A percentile compares a stretch with the other conserved stretches of the same genome.
phyloP scores from a whole-genome alignment of 2,329 filamentous ascomycete species.

The Pleoardoris graminearum region DNA sequence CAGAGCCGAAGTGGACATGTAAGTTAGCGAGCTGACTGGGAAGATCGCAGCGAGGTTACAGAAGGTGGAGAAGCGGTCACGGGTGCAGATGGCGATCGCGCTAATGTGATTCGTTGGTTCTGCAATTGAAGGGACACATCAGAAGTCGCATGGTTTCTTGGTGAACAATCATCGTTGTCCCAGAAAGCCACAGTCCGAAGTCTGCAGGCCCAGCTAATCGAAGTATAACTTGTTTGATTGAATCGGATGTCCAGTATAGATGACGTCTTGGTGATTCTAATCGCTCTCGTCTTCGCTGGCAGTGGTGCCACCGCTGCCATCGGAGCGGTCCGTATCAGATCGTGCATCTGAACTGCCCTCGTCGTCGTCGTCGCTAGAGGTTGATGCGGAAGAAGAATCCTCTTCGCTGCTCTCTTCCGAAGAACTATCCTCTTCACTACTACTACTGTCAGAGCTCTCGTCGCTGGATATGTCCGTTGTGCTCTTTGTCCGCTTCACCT shows the following conservation, averaged over 20 bases:
- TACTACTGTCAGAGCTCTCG: slow-evolving; percentile 40
- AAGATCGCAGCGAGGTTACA: background rate
- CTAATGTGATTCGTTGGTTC: background rate
- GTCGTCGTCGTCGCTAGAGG: slow-evolving; percentile 5
- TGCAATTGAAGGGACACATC: background rate
- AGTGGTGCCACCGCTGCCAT: slow-evolving; percentile 9
- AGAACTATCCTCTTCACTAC: slow-evolving; percentile 30
- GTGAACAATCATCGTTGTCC: background rate
- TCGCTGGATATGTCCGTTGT: slow-evolving; percentile 36
- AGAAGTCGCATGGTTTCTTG: background rate
- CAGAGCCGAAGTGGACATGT: background rate
- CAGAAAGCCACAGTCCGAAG: background rate
- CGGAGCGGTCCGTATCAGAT: slow-evolving; percentile 2
- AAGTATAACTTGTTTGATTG: background rate
- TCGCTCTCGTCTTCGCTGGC: slow-evolving; percentile 4
- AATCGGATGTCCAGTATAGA: background rate
- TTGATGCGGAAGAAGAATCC: slow-evolving; percentile 14
- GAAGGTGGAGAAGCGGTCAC: slow-evolving; percentile 7
- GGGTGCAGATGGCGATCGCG: slow-evolving; percentile 1
- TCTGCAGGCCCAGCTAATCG: slow-evolving; percentile 1
- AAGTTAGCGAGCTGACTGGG: background rate
- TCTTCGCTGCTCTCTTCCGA: slow-evolving; percentile 22
- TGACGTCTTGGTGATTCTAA: background rate
- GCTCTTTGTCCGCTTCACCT: slow-evolving; percentile 38
- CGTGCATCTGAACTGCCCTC: slow-evolving; percentile 5